phyloP scores from a whole-genome alignment of 352 stramenopile species.

The Pythium guiyangense region DNA sequence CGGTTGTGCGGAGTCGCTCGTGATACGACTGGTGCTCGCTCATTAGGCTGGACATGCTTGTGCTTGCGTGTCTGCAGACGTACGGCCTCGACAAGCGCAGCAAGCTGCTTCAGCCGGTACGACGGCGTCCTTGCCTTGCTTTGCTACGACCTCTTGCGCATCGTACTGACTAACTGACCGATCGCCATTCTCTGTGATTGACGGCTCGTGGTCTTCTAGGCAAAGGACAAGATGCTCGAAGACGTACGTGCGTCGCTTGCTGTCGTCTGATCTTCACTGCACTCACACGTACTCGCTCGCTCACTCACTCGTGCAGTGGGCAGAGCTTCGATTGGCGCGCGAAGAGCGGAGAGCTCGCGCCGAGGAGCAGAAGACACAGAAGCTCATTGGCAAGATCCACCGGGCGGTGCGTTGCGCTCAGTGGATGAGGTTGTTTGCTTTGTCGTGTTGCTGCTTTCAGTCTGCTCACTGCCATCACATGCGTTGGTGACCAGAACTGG shows the following conservation, averaged over 20 bases:
- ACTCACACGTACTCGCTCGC: background rate
- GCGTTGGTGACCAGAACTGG: constrained; percentile 24
- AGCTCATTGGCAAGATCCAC: constrained; percentile 29
- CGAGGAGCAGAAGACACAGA: constrained; percentile 24
- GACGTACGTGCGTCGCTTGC: constrained; percentile 12
- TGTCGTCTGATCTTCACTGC: background rate
- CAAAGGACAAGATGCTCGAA: constrained; percentile 33
- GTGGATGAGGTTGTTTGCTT: no score
- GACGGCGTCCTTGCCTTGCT: background rate
- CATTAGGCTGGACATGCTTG: background rate
- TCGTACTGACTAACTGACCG: background rate
- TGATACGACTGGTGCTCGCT: background rate
- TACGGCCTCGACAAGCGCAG: constrained; percentile 25
- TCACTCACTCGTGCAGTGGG: constrained; percentile 31
- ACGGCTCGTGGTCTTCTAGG: constrained; percentile 9
- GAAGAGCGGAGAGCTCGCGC: constrained; percentile 22
- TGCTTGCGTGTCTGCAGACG: constrained; percentile 11
- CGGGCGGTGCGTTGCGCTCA: constrained; percentile 21
- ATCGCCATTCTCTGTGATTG: no score
- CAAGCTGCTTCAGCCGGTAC: constrained; percentile 27
- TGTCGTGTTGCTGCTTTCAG: no score
- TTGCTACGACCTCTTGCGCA: background rate
- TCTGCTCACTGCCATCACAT: background rate
- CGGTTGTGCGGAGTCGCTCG: background rate
- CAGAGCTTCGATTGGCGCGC: constrained; percentile 31